Evolutionary conservation across 2,329 filamentous ascomycete species (phyloP).

Genomic region (Apiospora kogelbergensis): DNA sequence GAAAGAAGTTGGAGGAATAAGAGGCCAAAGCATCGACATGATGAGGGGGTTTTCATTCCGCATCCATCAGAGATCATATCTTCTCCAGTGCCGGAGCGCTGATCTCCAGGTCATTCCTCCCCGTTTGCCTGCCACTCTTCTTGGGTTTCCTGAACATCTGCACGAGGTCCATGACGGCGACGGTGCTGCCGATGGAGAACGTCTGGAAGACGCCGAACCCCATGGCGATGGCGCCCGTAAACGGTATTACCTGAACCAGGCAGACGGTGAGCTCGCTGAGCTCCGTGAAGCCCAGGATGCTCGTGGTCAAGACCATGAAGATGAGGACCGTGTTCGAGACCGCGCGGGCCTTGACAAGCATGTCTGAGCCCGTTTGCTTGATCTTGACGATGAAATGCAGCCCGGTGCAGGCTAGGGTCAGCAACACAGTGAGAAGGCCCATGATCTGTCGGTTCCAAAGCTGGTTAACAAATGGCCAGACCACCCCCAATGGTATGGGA

Average conservation of each 20-base stretch:
- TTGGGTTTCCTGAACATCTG: conserved; percentile 3
- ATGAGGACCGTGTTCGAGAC: conserved; percentile 29
- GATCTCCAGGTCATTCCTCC: not conserved
- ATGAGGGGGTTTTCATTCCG: not conserved
- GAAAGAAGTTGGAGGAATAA: not conserved
- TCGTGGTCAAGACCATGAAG: conserved; percentile 21
- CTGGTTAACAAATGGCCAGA: not conserved
- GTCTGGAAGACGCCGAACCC: conserved; percentile 25
- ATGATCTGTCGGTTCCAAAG: conserved; percentile 23
- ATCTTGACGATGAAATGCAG: conserved; percentile 27
- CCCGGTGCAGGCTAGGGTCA: conserved; percentile 23
- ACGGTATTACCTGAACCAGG: conserved; percentile 26
- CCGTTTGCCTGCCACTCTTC: not conserved
- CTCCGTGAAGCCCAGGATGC: conserved; percentile 29
- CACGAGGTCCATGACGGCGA: conserved; percentile 22
- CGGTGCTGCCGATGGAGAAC: conserved; percentile 22
- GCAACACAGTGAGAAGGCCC: conserved; percentile 26
- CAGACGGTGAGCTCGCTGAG: conserved; percentile 28
- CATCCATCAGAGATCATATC: not conserved
- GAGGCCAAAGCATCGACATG: not conserved
- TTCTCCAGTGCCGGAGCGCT: not conserved
- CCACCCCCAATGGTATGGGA: not conserved
- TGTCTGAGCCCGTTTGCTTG: conserved; percentile 9
- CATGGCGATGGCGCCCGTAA: conserved; percentile 25
- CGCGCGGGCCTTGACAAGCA: conserved; percentile 16